Evolutionary conservation across 2,329 filamentous ascomycete genomes (phyloP).

Genomic region (Trichoderma sp.): DNA sequence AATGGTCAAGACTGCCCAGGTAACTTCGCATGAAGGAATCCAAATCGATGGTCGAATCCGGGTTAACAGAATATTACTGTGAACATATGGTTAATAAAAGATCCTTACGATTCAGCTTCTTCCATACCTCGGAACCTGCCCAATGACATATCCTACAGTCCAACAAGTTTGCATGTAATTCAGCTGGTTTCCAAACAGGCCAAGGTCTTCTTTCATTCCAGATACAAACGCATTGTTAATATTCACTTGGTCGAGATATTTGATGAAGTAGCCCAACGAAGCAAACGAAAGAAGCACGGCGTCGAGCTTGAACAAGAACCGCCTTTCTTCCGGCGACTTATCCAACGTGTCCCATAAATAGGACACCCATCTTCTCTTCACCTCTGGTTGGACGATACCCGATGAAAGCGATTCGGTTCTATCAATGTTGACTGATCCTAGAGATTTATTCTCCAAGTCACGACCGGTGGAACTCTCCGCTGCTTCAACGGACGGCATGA

Average conservation of each 20-base stretch:
- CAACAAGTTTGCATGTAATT: conserved; percentile 57
- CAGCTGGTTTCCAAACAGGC: conserved; percentile 47
- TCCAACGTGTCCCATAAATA: conserved; percentile 54
- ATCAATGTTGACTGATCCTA: background rate
- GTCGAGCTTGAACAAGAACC: conserved; percentile 47
- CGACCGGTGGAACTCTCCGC: background rate
- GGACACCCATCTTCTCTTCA: conserved; percentile 42
- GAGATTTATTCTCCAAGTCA: conserved; percentile 9
- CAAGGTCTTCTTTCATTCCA: conserved; percentile 54
- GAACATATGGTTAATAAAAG: background rate
- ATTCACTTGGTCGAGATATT: conserved; percentile 41
- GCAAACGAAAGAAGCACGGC: conserved; percentile 42
- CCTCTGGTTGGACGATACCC: background rate
- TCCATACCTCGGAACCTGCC: conserved; percentile 39
- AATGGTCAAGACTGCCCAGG: conserved; percentile 38
- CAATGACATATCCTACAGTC: conserved; percentile 61
- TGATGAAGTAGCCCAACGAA: conserved; percentile 44
- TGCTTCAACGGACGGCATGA: background rate
- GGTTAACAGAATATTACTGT: conserved; percentile 41
- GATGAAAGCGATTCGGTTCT: background rate
- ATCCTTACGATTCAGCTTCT: background rate
- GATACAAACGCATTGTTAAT: conserved; percentile 45
- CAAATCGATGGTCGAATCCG: conserved; percentile 44
- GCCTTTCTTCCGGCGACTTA: conserved; percentile 44
- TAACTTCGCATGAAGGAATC: conserved; percentile 43